Evolutionary conservation across 2,329 filamentous ascomycete genomes (phyloP), one percentile per base, ranked within the genome.

Genomic region (Colletotrichum nymphaeae): DNA sequence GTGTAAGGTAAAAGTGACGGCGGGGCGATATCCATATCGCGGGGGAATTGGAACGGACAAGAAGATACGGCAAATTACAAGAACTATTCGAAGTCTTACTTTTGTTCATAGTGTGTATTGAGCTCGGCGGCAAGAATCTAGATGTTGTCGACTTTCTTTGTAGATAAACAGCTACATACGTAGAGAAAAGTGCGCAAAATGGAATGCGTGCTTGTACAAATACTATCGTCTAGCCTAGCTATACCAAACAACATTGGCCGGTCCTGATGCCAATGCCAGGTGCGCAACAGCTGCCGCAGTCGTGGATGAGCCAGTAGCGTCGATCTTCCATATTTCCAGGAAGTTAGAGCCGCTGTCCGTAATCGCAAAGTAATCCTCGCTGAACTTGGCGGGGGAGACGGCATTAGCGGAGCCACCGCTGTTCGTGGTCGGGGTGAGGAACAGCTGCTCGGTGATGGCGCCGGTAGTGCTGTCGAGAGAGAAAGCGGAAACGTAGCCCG

Each of bases 361-460:
- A 46, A 83, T 73, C 0, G 78, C 80, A 9, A 80, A 80, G 60
- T 80, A 77, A 7, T 77, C 73, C 42, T 83, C 81, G 52, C 78
- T 78, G 58, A 81, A 83, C 7, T 72, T 75, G 28, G 79, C 78
- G 3, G 82, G 1, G 1, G 79, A 72, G 5, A 83, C 78, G 1
- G 80, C 79, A 63, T 84, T 84, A 12, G 82, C 80, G 12, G 76
- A 78, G 12, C 82, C 80, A 26, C 81, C 83, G 65, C 80, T 82
- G 5, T 77, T 78, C 4, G 76, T 78, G 16, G 80, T 83, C 83
- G 78, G 73, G 1, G 74, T 55, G 5, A 83, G 69, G 74, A 81
- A 83, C 7, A 79, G 70, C 74, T 82, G 81, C 30, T 74, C 24
- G 2, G 67, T 19, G 22, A 84, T 80, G 16, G 75, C 73, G 6